A percentile compares a stretch with the other conserved stretches of the same genome.
phyloP scores from a whole-genome alignment of 2,329 filamentous ascomycete species.

The Pseudogymnoascus destructans region DNA sequence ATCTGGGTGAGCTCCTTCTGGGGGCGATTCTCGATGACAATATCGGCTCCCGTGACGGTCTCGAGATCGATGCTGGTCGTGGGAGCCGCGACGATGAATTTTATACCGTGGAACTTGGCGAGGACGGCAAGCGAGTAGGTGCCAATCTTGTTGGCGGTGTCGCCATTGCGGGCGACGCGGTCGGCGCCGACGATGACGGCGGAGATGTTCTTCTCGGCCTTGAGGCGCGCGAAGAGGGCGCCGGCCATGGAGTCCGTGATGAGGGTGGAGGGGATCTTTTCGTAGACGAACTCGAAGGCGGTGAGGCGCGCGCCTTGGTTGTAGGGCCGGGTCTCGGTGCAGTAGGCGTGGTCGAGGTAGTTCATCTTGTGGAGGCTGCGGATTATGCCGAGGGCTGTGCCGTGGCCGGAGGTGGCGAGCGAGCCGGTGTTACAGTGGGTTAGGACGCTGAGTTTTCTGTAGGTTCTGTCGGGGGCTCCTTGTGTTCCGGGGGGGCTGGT shows the following conservation, averaged over 20 bases:
- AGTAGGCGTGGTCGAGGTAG: slow-evolving; percentile 72
- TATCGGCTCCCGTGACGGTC: slow-evolving; percentile 64
- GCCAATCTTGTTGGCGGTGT: slow-evolving; percentile 97
- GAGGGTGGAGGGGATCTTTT: slow-evolving; percentile 78
- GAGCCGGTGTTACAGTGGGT: slow-evolving; percentile 98
- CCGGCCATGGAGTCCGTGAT: slow-evolving; percentile 96
- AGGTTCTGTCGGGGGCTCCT: slow-evolving; percentile 33
- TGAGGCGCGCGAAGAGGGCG: slow-evolving; percentile 57
- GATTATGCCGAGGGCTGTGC: slow-evolving; percentile 88
- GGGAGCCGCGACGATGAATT: slow-evolving; percentile 89
- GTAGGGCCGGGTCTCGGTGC: slow-evolving; percentile 92
- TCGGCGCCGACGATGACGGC: slow-evolving; percentile 93
- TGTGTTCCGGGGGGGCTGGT: slow-evolving; percentile 28
- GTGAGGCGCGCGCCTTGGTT: slow-evolving; percentile 94
- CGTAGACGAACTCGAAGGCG: slow-evolving; percentile 91
- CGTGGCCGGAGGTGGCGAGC: slow-evolving; percentile 92
- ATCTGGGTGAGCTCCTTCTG: slow-evolving; percentile 72
- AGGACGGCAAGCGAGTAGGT: slow-evolving; percentile 90
- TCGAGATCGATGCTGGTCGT: slow-evolving; percentile 84
- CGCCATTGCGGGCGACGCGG: slow-evolving; percentile 87
- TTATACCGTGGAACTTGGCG: slow-evolving; percentile 74
- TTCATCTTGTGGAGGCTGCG: slow-evolving; percentile 59
- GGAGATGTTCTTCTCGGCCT: slow-evolving; percentile 53
- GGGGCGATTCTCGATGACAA: slow-evolving; percentile 82
- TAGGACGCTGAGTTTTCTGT: slow-evolving; percentile 59